Base-by-base conservation (phyloP, 768 basidiomycete genomes). In the Collybia sp. region DNA sequence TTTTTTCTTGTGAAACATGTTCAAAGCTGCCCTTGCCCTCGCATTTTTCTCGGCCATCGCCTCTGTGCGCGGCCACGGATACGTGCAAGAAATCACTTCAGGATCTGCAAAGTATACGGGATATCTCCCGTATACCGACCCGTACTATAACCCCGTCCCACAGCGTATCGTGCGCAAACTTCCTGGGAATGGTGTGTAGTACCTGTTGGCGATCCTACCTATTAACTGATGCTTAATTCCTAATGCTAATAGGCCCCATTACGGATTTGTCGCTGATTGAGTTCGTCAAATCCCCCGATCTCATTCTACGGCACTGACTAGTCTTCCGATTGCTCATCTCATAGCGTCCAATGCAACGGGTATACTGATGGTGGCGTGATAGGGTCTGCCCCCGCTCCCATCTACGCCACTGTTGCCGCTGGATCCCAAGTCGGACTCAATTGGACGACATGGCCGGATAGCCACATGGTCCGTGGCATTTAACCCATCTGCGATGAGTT, bases 401-500 rank as follows among this genome's bases (percentile, higher is more conserved):
- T 68, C 16, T 54, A 50, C 46, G 67, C 61, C 2, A 64, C 64
- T 6, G 59, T 66, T 19, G 54, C 63, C 4, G 60, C 66, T 10
- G 72, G 70, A 12, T 60, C 62, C 12, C 50, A 56, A 15, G 53
- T 73, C 17, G 51, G 58, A 12, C 56, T 73, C 25, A 69, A 71
- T 57, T 73, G 68, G 68, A 72, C 64, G 2, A 57, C 63, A 12
- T 57, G 67, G 67, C 67, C 67, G 0, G 58, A 59, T 30, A 67
- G 63, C 43, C 67, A 68, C 49, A 47, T 58, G 18, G 59, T 59
- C 31, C 18, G 52, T 42, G n/a, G n/a, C 3, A 25, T 10, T 10
- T 36, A 18, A 1, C 19, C 25, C 12, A 46, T 18, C 4, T 6
- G 13, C 18, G 31, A 42, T 15, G 16, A 25, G 20, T 10, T 16